Conservation (phyloP, 2,329 filamentous ascomycete species). For the Boeremia exigua region DNA sequence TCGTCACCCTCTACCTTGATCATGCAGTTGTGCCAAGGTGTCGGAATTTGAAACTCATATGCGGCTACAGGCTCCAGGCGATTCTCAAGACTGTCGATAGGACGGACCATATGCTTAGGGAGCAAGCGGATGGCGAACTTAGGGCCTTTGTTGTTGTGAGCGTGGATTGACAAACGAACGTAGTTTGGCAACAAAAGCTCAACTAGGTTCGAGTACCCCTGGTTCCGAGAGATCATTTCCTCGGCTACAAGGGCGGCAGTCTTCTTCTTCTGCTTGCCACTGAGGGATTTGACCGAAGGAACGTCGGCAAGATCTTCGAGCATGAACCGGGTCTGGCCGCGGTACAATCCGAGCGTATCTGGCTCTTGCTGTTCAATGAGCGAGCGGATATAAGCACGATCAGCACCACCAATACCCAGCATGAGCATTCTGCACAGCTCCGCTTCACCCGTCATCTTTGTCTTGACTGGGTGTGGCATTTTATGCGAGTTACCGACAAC, state of each 20-base stretch:
- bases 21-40: slow-evolving; percentile 54
- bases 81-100: slow-evolving; percentile 43
- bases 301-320: slow-evolving; percentile 43
- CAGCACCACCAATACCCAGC: slow-evolving; percentile 33
- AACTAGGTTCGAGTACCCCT: slow-evolving; percentile 57
- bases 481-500: slow-evolving; percentile 27
- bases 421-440: slow-evolving; percentile 42
- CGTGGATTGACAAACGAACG: slow-evolving; percentile 57
- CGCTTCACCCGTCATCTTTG: slow-evolving; percentile 34
- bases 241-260: slow-evolving; percentile 42
- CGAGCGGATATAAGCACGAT: slow-evolving; percentile 33
- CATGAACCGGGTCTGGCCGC: slow-evolving; percentile 49
- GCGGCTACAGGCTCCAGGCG: slow-evolving; percentile 31
- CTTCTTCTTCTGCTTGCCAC: slow-evolving; percentile 46
- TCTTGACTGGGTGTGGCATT: slow-evolving; percentile 39
- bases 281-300: slow-evolving; percentile 31
- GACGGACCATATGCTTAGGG: slow-evolving; percentile 38
- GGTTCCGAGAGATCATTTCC: slow-evolving; percentile 53
- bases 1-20: slow-evolving; percentile 43
- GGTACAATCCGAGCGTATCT: slow-evolving; percentile 41
- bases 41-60: slow-evolving; percentile 48
- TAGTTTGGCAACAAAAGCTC: slow-evolving; percentile 55
- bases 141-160: slow-evolving; percentile 52
- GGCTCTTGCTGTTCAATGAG: slow-evolving; percentile 39
- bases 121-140: slow-evolving; percentile 54